Evolutionary conservation across 2,329 filamentous ascomycete species (phyloP).

Genomic region (Apiospora arundinis): DNA sequence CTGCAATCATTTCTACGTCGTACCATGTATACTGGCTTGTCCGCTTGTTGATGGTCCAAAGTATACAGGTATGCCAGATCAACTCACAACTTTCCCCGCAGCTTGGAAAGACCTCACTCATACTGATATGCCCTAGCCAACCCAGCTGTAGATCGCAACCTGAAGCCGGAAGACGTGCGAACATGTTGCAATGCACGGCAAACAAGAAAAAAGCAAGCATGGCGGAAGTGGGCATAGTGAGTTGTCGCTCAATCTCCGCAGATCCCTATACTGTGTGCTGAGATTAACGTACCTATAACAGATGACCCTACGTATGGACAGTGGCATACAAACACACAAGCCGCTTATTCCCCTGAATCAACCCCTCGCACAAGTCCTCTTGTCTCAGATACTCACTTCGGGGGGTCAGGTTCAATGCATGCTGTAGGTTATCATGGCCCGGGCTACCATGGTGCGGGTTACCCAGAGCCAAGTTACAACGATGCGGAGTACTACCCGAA

Average conservation of each 20-base stretch:
- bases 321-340: neutral
- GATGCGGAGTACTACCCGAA: neutral
- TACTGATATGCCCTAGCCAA: neutral
- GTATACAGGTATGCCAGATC: slow-evolving; percentile 1
- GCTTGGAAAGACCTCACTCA: neutral
- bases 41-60: neutral
- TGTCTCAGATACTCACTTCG: neutral
- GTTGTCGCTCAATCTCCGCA: neutral
- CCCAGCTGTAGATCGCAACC: neutral
- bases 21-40: neutral
- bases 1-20: slow-evolving; percentile 12
- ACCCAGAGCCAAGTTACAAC: too few species aligned
- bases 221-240: neutral
- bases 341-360: neutral
- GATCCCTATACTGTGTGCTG: neutral
- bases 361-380: neutral
- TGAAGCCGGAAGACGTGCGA: neutral
- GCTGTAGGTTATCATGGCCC: neutral
- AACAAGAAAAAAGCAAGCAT: slow-evolving; percentile 10
- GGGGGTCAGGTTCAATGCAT: neutral
- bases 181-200: slow-evolving; percentile 3
- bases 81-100: neutral
- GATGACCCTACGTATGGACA: neutral
- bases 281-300: neutral
- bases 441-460: too few species aligned